phyloP scores from a whole-genome alignment of 352 stramenopile genomes.

The Phytopythium delawarense region DNA sequence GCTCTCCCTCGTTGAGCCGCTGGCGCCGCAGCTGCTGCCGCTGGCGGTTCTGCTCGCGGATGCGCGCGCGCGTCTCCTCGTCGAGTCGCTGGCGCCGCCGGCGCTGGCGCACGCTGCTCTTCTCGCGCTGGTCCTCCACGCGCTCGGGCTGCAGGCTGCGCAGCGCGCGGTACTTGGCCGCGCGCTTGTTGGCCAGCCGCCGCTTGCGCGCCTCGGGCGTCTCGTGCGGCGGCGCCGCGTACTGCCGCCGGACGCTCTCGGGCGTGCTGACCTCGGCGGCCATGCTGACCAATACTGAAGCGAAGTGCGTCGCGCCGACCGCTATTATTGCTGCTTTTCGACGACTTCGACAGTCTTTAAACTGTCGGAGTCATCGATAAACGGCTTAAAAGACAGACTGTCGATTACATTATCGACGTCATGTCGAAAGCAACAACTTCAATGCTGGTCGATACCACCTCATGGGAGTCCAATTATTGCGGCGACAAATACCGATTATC shows the following conservation, averaged over 20 bases:
- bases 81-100: slow-evolving; percentile 42
- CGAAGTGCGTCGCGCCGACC: too few relatives aligned
- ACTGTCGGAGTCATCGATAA: too few relatives aligned
- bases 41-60: slow-evolving; percentile 60
- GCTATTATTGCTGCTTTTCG: too few relatives aligned
- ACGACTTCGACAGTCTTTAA: too few relatives aligned
- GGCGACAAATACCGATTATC: too few relatives aligned
- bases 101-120: slow-evolving; percentile 41
- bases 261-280: slow-evolving; percentile 27
- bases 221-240: slow-evolving; percentile 37
- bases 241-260: slow-evolving; percentile 46
- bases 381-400: too few relatives aligned
- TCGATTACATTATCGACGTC: too few relatives aligned
- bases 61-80: slow-evolving; percentile 18
- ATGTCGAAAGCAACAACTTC: too few relatives aligned
- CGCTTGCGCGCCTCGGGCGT: slow-evolving; percentile 38
- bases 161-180: slow-evolving; percentile 68
- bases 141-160: slow-evolving; percentile 10
- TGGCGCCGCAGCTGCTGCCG: slow-evolving; percentile 49
- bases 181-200: slow-evolving; percentile 52
- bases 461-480: too few relatives aligned
- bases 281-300: not conserved
- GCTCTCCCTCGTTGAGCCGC: slow-evolving; percentile 34
- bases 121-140: slow-evolving; percentile 30
- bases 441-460: too few relatives aligned